phyloP scores from a whole-genome alignment of 2,329 filamentous ascomycete species.

The Diaporthe velutina region DNA sequence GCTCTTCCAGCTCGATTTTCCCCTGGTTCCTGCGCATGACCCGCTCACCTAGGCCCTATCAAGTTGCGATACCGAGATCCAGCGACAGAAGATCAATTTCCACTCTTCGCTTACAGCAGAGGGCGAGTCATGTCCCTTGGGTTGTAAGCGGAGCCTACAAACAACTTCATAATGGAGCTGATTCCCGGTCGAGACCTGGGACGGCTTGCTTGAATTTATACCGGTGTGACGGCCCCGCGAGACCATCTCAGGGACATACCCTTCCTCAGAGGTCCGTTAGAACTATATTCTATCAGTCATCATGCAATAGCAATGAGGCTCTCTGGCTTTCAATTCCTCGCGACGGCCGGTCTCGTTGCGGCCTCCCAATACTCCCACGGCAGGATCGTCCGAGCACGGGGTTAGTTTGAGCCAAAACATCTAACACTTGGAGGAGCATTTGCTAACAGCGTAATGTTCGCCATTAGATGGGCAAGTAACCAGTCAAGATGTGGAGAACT shows the following conservation, averaged over 20 bases:
- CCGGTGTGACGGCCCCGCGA: background rate
- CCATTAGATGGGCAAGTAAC: slow-evolving; percentile 14
- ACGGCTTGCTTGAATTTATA: background rate
- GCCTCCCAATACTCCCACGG: slow-evolving; percentile 5
- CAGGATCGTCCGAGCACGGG: slow-evolving; percentile 20
- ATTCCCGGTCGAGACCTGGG: background rate
- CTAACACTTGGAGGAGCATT: background rate
- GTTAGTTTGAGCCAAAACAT: background rate
- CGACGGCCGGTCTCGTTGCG: slow-evolving; percentile 19
- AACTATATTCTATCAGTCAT: background rate
- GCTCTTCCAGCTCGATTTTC: background rate
- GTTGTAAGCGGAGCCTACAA: background rate
- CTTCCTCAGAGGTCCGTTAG: background rate
- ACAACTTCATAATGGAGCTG: background rate
- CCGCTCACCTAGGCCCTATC: slow-evolving; percentile 25
- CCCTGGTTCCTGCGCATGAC: slow-evolving; percentile 20
- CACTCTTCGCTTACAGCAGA: slow-evolving; percentile 15
- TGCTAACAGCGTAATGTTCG: background rate
- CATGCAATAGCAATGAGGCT: slow-evolving; percentile 18
- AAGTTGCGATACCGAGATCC: slow-evolving; percentile 20
- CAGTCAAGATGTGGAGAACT: slow-evolving; percentile 30
- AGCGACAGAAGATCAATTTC: slow-evolving; percentile 15
- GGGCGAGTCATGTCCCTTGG: slow-evolving; percentile 7
- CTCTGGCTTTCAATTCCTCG: background rate
- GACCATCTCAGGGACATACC: background rate